Percentiles rank a stretch among this genome's conserved stretches.
Evolutionary conservation across 768 basidiomycete genomes (phyloP).

Genomic region (Leccinellum albellum): DNA sequence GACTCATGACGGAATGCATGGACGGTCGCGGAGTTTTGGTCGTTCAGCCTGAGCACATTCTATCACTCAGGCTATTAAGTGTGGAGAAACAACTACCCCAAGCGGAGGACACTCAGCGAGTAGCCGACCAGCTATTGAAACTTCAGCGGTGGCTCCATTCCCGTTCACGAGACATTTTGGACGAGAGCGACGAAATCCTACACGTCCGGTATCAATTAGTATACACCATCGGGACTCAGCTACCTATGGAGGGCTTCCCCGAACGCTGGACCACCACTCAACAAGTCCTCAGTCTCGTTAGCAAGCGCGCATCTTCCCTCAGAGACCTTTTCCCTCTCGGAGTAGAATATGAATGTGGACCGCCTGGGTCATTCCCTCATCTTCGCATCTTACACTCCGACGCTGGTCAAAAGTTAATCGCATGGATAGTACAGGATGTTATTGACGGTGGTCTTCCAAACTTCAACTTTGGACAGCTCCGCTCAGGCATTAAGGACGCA

Average conservation of each 20-base stretch:
- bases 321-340: slow-evolving; percentile 3
- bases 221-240: slow-evolving; percentile 37
- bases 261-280: background rate
- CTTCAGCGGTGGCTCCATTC: slow-evolving; percentile 20
- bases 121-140: slow-evolving; percentile 17
- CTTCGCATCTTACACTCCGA: slow-evolving; percentile 14
- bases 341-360: slow-evolving; percentile 5
- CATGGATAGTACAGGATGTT: background rate
- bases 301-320: background rate
- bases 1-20: slow-evolving; percentile 29
- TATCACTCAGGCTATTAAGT: background rate
- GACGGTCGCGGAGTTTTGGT: slow-evolving; percentile 39
- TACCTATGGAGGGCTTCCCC: background rate
- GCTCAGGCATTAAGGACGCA: background rate
- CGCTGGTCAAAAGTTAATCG: slow-evolving; percentile 6
- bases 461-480: background rate
- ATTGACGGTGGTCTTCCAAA: background rate
- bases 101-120: slow-evolving; percentile 10
- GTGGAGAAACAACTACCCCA: slow-evolving; percentile 8
- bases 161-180: slow-evolving; percentile 1
- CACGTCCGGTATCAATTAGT: slow-evolving; percentile 46
- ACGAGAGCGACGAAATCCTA: slow-evolving; percentile 35
- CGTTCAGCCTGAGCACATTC: slow-evolving; percentile 30
- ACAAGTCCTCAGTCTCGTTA: background rate
- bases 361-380: slow-evolving; percentile 6